Evolutionary conservation across 805 yeast genomes (phyloP), one percentile per base, ranked within the genome.

Genomic region (Tetrapisispora phaffii): DNA sequence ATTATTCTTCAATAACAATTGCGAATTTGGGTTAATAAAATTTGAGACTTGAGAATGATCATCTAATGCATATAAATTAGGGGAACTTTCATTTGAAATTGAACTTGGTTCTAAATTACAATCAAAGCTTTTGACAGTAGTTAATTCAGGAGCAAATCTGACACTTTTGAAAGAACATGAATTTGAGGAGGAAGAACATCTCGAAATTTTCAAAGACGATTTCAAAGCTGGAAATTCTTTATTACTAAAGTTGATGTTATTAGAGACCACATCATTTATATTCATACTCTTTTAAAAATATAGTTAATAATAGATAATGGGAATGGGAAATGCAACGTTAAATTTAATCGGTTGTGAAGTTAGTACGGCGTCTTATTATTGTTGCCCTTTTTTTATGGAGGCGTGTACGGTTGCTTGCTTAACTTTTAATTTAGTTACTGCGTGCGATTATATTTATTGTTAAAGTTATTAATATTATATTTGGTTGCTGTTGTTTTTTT

Each of bases 71-170:
- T 47, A 44, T 20, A 52, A 34, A 12, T 53, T 52, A 6, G 65
- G 65, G 1, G 83, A 72, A 50, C 70, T 72, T 36, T 76, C 77
- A 42, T 70, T 66, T 0, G 84, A 78, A n/a, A 81, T 82, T 1
- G 82, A 73, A 10, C 72, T 69, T 26, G 88, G 87, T 50, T 74
- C 75, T 41, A 76, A 80, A 23, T 64, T 60, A 36, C 79, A 79
- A 53, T 78, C 77, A 57, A 82, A 82, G 55, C 76, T 75, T 59
- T 81, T 81, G 45, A 82, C 73, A 34, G 77, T 77, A 44, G 77
- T 80, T 47, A 81, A 65, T 41, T 75, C 67, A 6, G 74, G 59
- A 1, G 86, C 84, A 60, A 82, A 82, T 44, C 85, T 66, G 35
- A 82, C 88, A 7, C 77, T 74, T 58, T 79, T 80, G 12, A 69